phyloP scores from a whole-genome alignment of 352 stramenopile genomes.

The Globisporangium radiosum region DNA sequence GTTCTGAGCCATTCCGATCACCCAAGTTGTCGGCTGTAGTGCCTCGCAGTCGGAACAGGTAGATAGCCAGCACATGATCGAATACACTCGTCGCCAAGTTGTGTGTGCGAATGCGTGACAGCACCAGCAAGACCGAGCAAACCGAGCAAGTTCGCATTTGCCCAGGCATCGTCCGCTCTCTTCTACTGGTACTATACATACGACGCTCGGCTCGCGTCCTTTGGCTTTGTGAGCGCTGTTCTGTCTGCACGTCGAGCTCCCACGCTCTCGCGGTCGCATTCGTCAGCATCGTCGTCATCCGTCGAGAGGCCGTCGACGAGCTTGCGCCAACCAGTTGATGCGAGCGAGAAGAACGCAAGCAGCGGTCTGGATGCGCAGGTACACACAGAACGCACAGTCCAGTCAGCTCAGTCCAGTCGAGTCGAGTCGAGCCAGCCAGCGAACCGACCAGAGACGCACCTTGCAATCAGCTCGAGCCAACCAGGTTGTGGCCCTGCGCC shows the following conservation, averaged over 20 bases:
- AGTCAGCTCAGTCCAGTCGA: not conserved
- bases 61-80: too few relatives aligned
- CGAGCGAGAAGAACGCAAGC: conserved; percentile 58
- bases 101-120: too few relatives aligned
- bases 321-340: conserved; percentile 58
- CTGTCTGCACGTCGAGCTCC: not conserved
- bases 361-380: conserved; percentile 26
- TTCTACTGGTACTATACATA: not conserved
- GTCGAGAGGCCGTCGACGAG: conserved; percentile 44
- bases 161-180: too few relatives aligned
- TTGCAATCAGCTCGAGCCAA: conserved; percentile 65
- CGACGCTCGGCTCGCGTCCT: not conserved
- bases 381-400: conserved; percentile 5
- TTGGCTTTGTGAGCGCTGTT: not conserved
- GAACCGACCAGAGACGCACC: conserved; percentile 17
- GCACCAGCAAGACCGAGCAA: too few relatives aligned
- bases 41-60: too few relatives aligned
- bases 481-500: conserved; percentile 43
- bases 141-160: too few relatives aligned
- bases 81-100: too few relatives aligned
- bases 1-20: too few relatives aligned
- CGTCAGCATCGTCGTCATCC: conserved; percentile 21
- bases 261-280: not conserved
- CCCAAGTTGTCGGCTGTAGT: too few relatives aligned
- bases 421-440: not conserved